phyloP scores from a whole-genome alignment of 2,329 filamentous ascomycete species.

The Colletotrichum acutatum region DNA sequence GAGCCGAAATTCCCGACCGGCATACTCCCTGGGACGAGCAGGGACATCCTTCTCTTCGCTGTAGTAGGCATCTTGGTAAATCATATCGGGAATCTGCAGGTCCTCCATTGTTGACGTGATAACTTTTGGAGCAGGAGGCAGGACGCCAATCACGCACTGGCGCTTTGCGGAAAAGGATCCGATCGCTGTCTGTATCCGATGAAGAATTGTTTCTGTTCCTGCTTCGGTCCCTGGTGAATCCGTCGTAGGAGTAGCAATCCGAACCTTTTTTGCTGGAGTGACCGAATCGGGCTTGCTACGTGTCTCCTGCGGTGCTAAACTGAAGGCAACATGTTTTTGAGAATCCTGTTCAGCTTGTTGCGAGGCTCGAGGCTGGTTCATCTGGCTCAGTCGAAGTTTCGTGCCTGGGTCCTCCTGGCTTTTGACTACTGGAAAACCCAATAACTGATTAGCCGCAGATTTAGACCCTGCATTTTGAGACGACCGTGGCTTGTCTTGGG shows the following conservation, averaged over 20 bases:
- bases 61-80: slow-evolving; percentile 90
- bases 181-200: slow-evolving; percentile 9
- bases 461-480: slow-evolving; percentile 25
- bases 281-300: slow-evolving; percentile 25
- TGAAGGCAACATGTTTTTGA: slow-evolving; percentile 51
- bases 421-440: slow-evolving; percentile 82
- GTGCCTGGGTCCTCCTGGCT: slow-evolving; percentile 75
- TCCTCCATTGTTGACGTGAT: slow-evolving; percentile 67
- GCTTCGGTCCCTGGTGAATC: slow-evolving; percentile 21
- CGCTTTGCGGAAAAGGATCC: slow-evolving; percentile 28
- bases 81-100: slow-evolving; percentile 70
- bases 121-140: slow-evolving; percentile 50
- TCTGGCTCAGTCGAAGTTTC: slow-evolving; percentile 73
- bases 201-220: slow-evolving; percentile 14
- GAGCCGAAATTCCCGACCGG: slow-evolving; percentile 85
- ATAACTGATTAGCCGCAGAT: slow-evolving; percentile 48
- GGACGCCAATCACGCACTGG: slow-evolving; percentile 45
- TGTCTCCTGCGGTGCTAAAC: slow-evolving; percentile 31
- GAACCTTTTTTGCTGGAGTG: slow-evolving; percentile 10
- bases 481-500: slow-evolving; percentile 11
- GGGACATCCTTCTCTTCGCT: slow-evolving; percentile 87
- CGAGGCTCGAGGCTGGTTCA: slow-evolving; percentile 9
- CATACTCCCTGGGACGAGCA: slow-evolving; percentile 81
- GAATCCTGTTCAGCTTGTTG: slow-evolving; percentile 4
- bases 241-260: slow-evolving; percentile 26